Evolutionary conservation across 768 basidiomycete species (phyloP).

Genomic region (Pisolithus albus): DNA sequence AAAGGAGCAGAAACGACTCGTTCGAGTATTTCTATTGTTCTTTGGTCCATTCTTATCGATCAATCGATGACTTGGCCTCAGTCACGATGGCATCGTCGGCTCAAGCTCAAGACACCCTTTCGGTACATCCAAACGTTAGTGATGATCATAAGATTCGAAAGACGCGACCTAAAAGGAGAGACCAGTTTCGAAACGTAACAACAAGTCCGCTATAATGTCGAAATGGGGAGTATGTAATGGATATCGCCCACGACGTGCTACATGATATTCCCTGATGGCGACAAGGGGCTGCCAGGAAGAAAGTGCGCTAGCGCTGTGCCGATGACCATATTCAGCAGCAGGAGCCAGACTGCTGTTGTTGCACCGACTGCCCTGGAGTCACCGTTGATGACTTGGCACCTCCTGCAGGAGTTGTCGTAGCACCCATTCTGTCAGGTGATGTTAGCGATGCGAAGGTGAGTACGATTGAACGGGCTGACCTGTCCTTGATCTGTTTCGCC

Average conservation of each 20-base stretch:
- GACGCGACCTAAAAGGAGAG: background rate
- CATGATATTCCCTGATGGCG: slow-evolving; percentile 16
- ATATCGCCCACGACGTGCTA: slow-evolving; percentile 28
- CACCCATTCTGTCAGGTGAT: slow-evolving; percentile 61
- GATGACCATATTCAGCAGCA: slow-evolving; percentile 60
- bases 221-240: slow-evolving; percentile 27
- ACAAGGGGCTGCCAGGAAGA: slow-evolving; percentile 14
- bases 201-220: slow-evolving; percentile 1
- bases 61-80: too few relatives aligned
- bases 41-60: too few relatives aligned
- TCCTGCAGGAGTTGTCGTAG: slow-evolving; percentile 66
- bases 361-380: slow-evolving; percentile 77
- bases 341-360: slow-evolving; percentile 62
- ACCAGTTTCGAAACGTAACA: slow-evolving; percentile 4
- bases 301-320: slow-evolving; percentile 10
- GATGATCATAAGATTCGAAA: background rate
- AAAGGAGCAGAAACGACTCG: background rate
- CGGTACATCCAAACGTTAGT: background rate
- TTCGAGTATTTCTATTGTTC: too few relatives aligned
- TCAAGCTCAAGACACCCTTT: background rate
- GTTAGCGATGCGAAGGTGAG: background rate
- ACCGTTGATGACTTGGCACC: slow-evolving; percentile 78
- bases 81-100: too few relatives aligned
- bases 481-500: slow-evolving; percentile 94
- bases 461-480: slow-evolving; percentile 38